These are phyloP conservation scores for Allium sativum DNA, from an alignment of 106 monocot genomes.

Conservation along the genomic window DNA sequence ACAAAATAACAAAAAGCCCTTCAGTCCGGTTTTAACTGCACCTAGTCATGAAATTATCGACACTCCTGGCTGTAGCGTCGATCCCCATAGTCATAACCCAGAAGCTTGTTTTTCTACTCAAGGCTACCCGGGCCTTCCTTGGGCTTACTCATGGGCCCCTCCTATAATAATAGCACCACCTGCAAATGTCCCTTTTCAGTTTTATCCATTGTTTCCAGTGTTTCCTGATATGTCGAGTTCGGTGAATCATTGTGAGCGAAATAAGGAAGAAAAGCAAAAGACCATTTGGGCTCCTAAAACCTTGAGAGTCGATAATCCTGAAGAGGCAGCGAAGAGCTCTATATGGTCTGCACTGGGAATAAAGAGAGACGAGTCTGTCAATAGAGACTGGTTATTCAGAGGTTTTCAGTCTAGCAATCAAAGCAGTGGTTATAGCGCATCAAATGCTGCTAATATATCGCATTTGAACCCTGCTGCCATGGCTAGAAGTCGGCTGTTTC, in stretches of 20 bases:
- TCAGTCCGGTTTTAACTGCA: constrained; percentile 5
- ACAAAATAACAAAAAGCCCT: not conserved
- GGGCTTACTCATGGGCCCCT: constrained; percentile 20
- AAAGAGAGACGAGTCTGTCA: constrained; percentile 15
- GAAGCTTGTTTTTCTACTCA: not conserved
- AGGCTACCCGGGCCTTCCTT: constrained; percentile 7
- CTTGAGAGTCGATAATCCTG: constrained; percentile 54
- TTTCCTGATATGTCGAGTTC: constrained; percentile 1
- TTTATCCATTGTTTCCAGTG: constrained; percentile 18
- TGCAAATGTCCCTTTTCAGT: constrained; percentile 25
- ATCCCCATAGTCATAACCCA: not conserved
- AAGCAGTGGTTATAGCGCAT: not conserved
- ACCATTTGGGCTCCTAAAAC: constrained; percentile 56
- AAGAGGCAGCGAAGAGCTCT: constrained; percentile 54
- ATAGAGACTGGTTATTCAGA: constrained; percentile 24
- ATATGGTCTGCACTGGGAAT: constrained; percentile 59
- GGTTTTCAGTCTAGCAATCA: constrained; percentile 19
- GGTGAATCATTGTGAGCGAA: constrained; percentile 5
- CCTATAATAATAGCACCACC: constrained; percentile 23
- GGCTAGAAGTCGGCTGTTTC: constrained; percentile 14
- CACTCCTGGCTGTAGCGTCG: constrained; percentile 10
- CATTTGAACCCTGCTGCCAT: constrained; percentile 16
- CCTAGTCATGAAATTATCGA: constrained; percentile 16
- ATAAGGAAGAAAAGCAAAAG: constrained; percentile 22
- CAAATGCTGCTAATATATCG: not conserved